A percentile compares a stretch with the other conserved stretches of the same genome.
These are phyloP conservation scores for Ploettnerulaceae sp. DNA, from an alignment of 2,329 filamentous ascomycete genomes.

Conservation along the genomic window DNA sequence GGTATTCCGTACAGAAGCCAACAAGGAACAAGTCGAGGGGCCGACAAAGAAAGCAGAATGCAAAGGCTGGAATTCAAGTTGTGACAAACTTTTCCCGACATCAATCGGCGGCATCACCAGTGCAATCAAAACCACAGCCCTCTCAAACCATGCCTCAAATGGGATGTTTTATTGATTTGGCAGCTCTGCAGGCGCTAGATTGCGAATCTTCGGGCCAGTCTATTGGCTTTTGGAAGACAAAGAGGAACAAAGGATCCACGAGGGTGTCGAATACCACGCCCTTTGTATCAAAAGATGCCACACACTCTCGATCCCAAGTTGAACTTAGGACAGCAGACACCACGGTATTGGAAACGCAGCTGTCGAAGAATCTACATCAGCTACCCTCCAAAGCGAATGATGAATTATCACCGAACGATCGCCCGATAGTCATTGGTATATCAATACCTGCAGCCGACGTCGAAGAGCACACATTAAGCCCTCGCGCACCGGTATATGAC, in stretches of 20 bases:
- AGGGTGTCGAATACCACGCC: conserved; percentile 12
- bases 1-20: conserved; percentile 34
- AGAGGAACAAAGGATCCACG: conserved; percentile 22
- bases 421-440: conserved; percentile 70
- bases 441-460: conserved; percentile 53
- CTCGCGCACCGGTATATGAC: conserved; percentile 38
- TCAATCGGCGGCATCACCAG: conserved; percentile 42
- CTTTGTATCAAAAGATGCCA: conserved; percentile 1
- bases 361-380: conserved; percentile 6
- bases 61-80: conserved; percentile 59
- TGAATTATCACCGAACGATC: conserved; percentile 62
- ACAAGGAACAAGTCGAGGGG: conserved; percentile 50
- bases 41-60: conserved; percentile 56
- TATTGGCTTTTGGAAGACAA: conserved; percentile 31
- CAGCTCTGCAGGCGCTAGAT: conserved; percentile 55
- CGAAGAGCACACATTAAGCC: conserved; percentile 44
- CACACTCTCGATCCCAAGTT: neutral
- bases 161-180: conserved; percentile 45
- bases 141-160: conserved; percentile 16
- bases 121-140: conserved; percentile 36
- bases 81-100: conserved; percentile 61
- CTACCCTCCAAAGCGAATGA: conserved; percentile 16
- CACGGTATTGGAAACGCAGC: neutral
- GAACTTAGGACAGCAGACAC: neutral
- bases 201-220: conserved; percentile 20